Conservation (phyloP, 495 filamentous ascomycete genomes). For the Aspergillus kassunensis region DNA sequence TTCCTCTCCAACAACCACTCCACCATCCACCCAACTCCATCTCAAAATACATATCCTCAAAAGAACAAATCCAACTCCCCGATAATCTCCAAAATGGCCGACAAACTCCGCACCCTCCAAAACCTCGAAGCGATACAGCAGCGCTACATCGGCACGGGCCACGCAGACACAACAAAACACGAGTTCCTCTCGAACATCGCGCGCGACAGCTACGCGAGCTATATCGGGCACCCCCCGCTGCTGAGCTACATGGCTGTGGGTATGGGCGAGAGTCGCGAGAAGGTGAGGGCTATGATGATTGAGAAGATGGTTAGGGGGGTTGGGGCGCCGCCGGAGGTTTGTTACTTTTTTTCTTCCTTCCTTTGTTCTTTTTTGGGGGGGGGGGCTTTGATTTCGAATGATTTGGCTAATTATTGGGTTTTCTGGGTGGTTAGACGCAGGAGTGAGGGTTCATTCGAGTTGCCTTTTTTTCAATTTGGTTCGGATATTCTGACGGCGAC, state of each 20-base stretch:
- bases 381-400: neutral
- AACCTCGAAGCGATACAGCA: constrained; percentile 94
- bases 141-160: constrained; percentile 93
- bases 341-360: constrained; percentile 9
- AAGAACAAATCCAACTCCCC: no score
- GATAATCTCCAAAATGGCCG: constrained; percentile 56
- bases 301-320: constrained; percentile 92
- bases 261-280: constrained; percentile 77
- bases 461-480: no score
- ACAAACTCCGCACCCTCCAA: constrained; percentile 96
- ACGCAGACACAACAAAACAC: constrained; percentile 93
- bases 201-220: constrained; percentile 76
- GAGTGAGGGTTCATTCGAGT: constrained; percentile 8
- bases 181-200: constrained; percentile 94
- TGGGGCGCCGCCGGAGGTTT: constrained; percentile 73
- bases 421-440: constrained; percentile 16
- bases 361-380: neutral
- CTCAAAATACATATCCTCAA: no score
- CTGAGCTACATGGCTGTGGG: constrained; percentile 88
- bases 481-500: no score
- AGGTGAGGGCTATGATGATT: constrained; percentile 71
- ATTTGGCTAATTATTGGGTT: neutral
- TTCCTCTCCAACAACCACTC: no score
- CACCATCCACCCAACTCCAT: no score
- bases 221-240: constrained; percentile 85